phyloP scores from a whole-genome alignment of 129 eudicot genomes.

The Tagetes erecta region DNA sequence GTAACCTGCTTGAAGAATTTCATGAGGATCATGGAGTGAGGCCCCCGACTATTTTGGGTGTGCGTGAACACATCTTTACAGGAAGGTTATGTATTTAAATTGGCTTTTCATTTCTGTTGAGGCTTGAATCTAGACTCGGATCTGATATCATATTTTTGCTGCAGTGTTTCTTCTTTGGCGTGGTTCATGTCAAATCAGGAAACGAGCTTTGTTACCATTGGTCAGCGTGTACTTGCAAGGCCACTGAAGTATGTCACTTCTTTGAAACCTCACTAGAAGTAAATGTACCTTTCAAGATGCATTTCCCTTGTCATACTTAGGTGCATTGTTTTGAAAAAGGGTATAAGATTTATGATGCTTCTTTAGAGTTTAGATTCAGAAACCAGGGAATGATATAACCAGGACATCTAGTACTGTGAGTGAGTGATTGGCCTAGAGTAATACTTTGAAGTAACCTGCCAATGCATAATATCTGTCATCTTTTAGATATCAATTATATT shows the following conservation, averaged over 20 bases:
- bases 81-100: conserved; percentile 64
- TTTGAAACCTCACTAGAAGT: conserved; percentile 20
- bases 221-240: conserved; percentile 98
- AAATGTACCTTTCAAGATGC: conserved; percentile 19
- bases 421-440: conserved; percentile 13
- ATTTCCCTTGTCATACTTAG: conserved; percentile 9
- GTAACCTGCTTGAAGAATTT: conserved; percentile 96
- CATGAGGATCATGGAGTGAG: conserved; percentile 97
- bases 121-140: conserved; percentile 17
- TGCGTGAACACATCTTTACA: conserved; percentile 97
- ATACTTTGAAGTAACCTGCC: conserved; percentile 7
- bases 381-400: conserved; percentile 17
- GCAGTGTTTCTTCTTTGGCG: conserved; percentile 99
- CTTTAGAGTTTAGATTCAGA: background rate
- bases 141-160: conserved; percentile 29
- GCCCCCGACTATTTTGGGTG: conserved; percentile 93
- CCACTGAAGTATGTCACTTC: conserved; percentile 76
- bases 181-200: conserved; percentile 99
- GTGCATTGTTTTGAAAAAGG: conserved; percentile 8
- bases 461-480: conserved; percentile 19
- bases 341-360: background rate
- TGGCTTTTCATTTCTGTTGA: conserved; percentile 15
- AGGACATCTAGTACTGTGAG: conserved; percentile 15
- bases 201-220: conserved; percentile 97
- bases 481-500: conserved; percentile 23